Base-by-base conservation (phyloP, 75 land plant species). In the Azolla pinnata region DNA sequence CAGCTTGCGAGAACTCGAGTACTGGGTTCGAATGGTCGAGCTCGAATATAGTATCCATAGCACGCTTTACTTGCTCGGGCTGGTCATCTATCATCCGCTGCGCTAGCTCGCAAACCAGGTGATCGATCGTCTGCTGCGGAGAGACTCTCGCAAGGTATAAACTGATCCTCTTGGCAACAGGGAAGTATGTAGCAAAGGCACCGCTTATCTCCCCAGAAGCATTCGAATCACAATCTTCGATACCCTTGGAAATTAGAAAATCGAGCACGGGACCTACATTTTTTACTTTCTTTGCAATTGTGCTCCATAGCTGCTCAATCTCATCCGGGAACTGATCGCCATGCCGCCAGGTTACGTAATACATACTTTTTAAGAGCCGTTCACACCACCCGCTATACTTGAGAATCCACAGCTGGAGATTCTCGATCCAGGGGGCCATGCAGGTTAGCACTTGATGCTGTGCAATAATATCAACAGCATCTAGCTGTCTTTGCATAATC, bases 251-350 rank as follows among this genome's bases (percentile, higher is more conserved):
- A 25, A 90, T 86, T 54, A 95, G 65, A 63, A 95, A 95, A 62
- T 95, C 87, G 20, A 95, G 74, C 52, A 95, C 97, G 1, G 99
- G 99, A 59, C 82, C 83, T 20, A 95, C 87, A 58, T 95, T 95
- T 44, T 78, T 61, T 23, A 73, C 70, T 47, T 90, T 86, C 53
- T 71, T 95, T 44, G 99, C 99, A 50, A 95, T 83, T 57, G 99
- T 95, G 65, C 91, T 89, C 99, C 99, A 95, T 0, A 95, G 72
- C 58, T 95, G 90, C 69, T 95, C 99, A 61, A 95, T 95, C 70
- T 95, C 99, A 80, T 95, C 99, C 60, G 99, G 99, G 59, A 95
- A 95, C 53, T 95, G 99, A 52, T 95, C 91, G n/a, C 97, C 99
- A 68, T 90, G 99, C 20, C 84, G 71, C 91, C 91, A 95, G 2